A percentile compares a stretch with the other conserved stretches of the same genome.
These are phyloP conservation scores for Fusarium euwallaceae DNA, from an alignment of 2,329 filamentous ascomycete species.

Conservation along the genomic window DNA sequence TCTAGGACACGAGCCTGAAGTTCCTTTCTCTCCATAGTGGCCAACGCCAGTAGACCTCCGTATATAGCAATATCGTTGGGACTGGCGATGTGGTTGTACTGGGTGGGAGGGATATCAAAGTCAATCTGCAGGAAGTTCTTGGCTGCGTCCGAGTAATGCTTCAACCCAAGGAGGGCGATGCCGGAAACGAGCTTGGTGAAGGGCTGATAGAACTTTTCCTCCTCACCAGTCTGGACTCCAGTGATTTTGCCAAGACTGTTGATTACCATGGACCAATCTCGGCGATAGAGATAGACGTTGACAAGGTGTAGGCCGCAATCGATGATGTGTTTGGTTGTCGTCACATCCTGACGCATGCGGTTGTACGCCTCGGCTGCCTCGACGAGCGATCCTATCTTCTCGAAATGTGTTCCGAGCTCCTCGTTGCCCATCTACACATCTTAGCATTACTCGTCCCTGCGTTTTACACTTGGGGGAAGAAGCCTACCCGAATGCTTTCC, in stretches of 20 bases:
- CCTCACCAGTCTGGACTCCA: constrained; percentile 61
- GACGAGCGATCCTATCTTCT: constrained; percentile 79
- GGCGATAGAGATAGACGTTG: constrained; percentile 79
- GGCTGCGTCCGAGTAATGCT: constrained; percentile 73
- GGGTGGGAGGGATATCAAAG: constrained; percentile 60
- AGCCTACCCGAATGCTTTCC: constrained; percentile 86
- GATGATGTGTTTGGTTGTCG: constrained; percentile 83
- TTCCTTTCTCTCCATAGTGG: constrained; percentile 85
- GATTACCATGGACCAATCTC: constrained; percentile 80
- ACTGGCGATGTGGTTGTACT: constrained; percentile 79
- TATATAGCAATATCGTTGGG: constrained; percentile 94
- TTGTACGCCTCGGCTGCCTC: constrained; percentile 82
- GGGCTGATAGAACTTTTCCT: constrained; percentile 60
- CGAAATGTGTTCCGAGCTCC: constrained; percentile 87
- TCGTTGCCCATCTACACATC: constrained; percentile 86
- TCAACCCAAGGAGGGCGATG: constrained; percentile 62
- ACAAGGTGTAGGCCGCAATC: constrained; percentile 86
- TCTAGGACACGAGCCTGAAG: constrained; percentile 84
- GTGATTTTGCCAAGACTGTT: constrained; percentile 73
- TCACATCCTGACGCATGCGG: constrained; percentile 92
- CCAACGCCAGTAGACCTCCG: constrained; percentile 89
- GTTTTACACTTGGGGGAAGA: too few species aligned
- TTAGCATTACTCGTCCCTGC: constrained; percentile 22
- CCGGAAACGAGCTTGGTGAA: constrained; percentile 67
- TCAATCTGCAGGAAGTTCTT: constrained; percentile 76